Conservation (phyloP, 192 early-diverging fungal species). For the Coemansia sp. region DNA sequence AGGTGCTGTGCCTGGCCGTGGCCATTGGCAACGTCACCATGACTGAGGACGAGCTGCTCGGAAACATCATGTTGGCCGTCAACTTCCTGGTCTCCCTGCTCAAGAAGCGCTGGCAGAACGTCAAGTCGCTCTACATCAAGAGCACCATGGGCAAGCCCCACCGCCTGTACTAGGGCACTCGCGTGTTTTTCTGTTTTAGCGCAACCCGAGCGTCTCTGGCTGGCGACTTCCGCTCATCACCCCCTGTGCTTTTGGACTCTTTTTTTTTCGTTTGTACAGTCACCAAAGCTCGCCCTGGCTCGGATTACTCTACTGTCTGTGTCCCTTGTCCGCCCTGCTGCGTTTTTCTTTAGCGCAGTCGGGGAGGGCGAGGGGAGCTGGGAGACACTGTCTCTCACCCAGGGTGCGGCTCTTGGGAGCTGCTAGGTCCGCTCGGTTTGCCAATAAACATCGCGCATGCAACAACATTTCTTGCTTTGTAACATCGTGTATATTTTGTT, state of each 20-base stretch:
- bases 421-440: constrained; percentile 1
- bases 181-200: background rate
- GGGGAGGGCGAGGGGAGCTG: background rate
- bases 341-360: background rate
- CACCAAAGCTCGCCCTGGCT: constrained; percentile 27
- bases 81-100: constrained; percentile 98
- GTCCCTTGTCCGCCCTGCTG: background rate
- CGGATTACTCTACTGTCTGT: background rate
- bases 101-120: constrained; percentile 99
- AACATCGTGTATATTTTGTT: background rate
- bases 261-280: constrained; percentile 27
- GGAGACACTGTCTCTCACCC: background rate
- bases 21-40: constrained; percentile 93
- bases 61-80: constrained; percentile 96
- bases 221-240: constrained; percentile 25
- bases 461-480: background rate
- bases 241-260: constrained; percentile 3
- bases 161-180: constrained; percentile 71
- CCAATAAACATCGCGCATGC: background rate
- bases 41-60: constrained; percentile 91
- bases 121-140: constrained; percentile 97
- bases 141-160: constrained; percentile 93
- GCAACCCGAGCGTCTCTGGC: background rate
- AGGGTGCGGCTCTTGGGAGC: constrained; percentile 42
- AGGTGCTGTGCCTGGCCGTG: constrained; percentile 96